Evolutionary conservation across 2,329 filamentous ascomycete genomes (phyloP).

Genomic region (Lachnellula occidentalis): DNA sequence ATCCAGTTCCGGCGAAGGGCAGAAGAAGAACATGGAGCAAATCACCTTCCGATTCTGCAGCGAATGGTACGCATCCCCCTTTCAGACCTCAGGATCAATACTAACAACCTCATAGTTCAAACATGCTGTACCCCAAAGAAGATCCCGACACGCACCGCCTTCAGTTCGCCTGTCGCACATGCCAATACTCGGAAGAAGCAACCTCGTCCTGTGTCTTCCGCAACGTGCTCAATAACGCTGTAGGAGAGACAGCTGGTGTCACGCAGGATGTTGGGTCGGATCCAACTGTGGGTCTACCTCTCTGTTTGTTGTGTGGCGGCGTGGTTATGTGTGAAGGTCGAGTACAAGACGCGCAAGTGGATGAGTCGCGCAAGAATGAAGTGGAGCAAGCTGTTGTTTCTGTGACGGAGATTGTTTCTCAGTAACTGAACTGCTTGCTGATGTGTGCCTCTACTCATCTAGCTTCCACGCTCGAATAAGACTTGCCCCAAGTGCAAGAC

Average conservation of each 20-base stretch:
- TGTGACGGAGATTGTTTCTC: conserved; percentile 2
- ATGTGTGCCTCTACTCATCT: conserved; percentile 38
- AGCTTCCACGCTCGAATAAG: conserved; percentile 88
- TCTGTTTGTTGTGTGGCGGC: conserved; percentile 44
- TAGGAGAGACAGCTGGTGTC: conserved; percentile 93
- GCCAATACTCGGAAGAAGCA: conserved; percentile 83
- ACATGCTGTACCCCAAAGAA: conserved; percentile 97
- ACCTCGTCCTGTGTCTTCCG: conserved; percentile 90
- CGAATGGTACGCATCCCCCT: conserved; percentile 63
- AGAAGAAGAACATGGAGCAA: conserved; percentile 58
- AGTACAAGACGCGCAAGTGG: background rate
- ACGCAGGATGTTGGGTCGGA: conserved; percentile 96
- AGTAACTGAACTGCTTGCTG: conserved; percentile 30
- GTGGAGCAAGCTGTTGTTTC: conserved; percentile 11
- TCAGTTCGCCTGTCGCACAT: conserved; percentile 94
- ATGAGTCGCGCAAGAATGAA: conserved; percentile 7
- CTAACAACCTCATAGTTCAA: conserved; percentile 56
- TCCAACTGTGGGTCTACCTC: conserved; percentile 82
- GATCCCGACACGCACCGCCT: conserved; percentile 77
- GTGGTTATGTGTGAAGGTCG: conserved; percentile 37
- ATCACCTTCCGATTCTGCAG: conserved; percentile 97
- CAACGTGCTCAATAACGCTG: conserved; percentile 84
- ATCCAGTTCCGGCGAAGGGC: conserved; percentile 41
- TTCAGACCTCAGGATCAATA: conserved; percentile 8
- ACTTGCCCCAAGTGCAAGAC: conserved; percentile 80